These are phyloP conservation scores for Daldinia vernicosa DNA, from an alignment of 495 filamentous ascomycete genomes.

Conservation along the genomic window DNA sequence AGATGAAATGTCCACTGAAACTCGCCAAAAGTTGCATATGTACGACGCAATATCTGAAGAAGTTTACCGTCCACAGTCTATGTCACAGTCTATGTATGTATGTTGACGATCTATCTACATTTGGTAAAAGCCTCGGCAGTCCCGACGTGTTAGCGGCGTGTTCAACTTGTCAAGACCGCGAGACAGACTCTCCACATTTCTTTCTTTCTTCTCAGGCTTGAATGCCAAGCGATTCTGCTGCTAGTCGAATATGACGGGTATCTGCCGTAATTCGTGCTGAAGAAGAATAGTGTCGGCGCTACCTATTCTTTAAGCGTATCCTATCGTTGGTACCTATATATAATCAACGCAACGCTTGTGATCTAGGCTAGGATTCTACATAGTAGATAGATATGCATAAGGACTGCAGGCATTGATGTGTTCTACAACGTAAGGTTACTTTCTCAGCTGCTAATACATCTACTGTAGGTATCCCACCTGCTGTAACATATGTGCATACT, in stretches of 20 bases:
- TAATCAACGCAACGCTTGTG: background rate
- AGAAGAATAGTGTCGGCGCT: background rate
- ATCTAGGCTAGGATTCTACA: background rate
- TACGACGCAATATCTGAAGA: conserved; percentile 1
- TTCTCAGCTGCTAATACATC: too few species aligned
- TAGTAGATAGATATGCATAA: background rate
- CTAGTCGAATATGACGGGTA: background rate
- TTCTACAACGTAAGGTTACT: background rate
- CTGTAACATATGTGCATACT: too few species aligned
- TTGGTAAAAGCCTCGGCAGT: conserved; percentile 23
- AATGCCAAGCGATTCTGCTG: conserved; percentile 11
- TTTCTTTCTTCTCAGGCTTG: background rate
- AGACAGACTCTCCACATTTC: conserved; percentile 7
- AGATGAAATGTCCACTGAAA: background rate
- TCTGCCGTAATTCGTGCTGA: conserved; percentile 2
- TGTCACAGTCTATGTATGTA: background rate
- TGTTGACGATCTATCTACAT: conserved; percentile 19
- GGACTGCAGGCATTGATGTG: background rate
- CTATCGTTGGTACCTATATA: background rate
- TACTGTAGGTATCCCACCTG: too few species aligned
- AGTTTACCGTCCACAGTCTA: background rate
- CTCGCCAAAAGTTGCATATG: background rate
- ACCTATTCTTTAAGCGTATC: background rate
- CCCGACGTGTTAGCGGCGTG: background rate
- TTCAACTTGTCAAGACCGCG: background rate